A percentile compares a stretch with the other conserved stretches of the same genome.
Evolutionary conservation across 2,329 filamentous ascomycete species (phyloP).

Genomic region (Trichoderma sp.): DNA sequence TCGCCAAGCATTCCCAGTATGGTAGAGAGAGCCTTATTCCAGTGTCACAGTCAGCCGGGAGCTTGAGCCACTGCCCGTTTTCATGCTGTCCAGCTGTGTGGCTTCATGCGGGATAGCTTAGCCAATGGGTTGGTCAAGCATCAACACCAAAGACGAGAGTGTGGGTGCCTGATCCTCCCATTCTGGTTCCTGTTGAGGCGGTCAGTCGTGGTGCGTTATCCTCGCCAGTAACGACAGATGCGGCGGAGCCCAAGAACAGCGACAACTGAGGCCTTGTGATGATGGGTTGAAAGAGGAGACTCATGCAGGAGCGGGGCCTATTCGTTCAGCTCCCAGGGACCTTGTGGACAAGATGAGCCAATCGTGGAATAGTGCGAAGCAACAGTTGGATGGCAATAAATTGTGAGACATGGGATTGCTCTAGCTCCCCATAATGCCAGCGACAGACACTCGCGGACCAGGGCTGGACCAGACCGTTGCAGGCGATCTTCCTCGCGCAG

Average conservation of each 20-base stretch:
- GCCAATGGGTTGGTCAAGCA: conserved; percentile 1
- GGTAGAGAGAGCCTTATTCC: not conserved
- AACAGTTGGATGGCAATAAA: conserved; percentile 4
- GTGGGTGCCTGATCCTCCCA: not conserved
- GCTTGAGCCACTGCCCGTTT: conserved; percentile 5
- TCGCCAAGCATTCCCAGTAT: conserved; percentile 8
- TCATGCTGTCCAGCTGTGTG: not conserved
- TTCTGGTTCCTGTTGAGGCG: not conserved
- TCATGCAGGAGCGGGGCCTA: conserved; percentile 3
- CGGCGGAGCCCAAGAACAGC: conserved; percentile 3
- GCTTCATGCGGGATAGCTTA: conserved; percentile 7
- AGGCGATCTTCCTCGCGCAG: conserved; percentile 20
- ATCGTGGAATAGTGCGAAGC: conserved; percentile 19
- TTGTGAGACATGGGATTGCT: conserved; percentile 11
- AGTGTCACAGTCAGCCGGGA: not conserved
- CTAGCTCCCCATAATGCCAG: conserved; percentile 12
- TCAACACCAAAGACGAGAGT: not conserved
- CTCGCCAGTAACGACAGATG: not conserved
- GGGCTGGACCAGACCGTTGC: conserved; percentile 13
- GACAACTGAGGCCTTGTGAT: not conserved
- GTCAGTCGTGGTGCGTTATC: not conserved
- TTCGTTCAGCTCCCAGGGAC: conserved; percentile 18
- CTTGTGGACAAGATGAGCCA: conserved; percentile 10
- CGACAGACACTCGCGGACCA: not conserved
- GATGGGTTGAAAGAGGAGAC: not conserved